Evolutionary conservation across 2,329 filamentous ascomycete species (phyloP), one percentile per base, ranked within the genome.

Genomic region (Pyrenochaeta sp.): DNA sequence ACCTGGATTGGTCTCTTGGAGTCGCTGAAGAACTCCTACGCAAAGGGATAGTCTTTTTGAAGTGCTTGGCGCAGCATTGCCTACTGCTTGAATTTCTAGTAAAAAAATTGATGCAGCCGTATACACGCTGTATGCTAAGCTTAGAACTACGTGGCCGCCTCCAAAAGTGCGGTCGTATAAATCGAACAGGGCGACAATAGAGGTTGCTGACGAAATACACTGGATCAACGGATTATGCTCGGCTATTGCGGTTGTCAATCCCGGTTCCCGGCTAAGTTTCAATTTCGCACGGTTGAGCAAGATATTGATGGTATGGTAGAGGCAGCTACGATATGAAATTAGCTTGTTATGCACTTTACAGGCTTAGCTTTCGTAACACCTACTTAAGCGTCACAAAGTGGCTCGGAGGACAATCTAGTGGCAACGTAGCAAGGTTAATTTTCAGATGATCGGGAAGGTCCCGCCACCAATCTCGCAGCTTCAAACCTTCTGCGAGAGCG

Each of bases 301-400:
- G 20, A 56, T 56, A n/a, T 56, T 56, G 39, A 56, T 49, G 4
- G 54, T 52, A 30, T 56, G 54, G 18, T 52, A 56, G 23, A 56
- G 49, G 18, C 54, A 56, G 18, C 54, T 56, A 40, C n/a, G 7
- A 36, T 2, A 3, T 7, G 31, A 11, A 21, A 17, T 27, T 32
- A 27, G 23, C 23, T 9, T 5, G 9, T 4, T 5, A 27, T 27
- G 23, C 23, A 27, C 23, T 9, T 9, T 3, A 20, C 10, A 35
- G 14, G 2, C 43, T 18, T 7, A 10, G 10, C 14, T 23, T 10
- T 9, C 23, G 23, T 27, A 27, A 27, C 4, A 36, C 54, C 30
- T 42, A 56, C 54, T 56, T 56, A 10, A 56, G 49, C 4, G 54
- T 56, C 4, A 56, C 48, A 27, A 56, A 45, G 12, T 56, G 53